Conservation (phyloP, 2,329 filamentous ascomycete species). For the Cladosporium sp. region DNA sequence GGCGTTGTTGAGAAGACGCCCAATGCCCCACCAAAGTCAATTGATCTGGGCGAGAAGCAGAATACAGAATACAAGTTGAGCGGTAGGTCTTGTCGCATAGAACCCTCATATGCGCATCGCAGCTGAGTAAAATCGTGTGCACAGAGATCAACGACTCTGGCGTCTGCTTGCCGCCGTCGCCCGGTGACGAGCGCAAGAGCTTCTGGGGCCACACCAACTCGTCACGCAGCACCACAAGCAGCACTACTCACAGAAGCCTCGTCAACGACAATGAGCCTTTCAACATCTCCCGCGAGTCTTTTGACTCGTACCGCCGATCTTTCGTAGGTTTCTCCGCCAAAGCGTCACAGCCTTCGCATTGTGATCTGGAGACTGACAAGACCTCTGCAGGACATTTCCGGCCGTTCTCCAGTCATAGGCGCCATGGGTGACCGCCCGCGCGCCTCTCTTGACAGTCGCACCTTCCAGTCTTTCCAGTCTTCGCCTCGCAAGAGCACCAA, state of each 20-base stretch:
- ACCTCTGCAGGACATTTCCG: constrained; percentile 74
- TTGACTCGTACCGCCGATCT: constrained; percentile 91
- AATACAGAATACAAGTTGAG: constrained; percentile 51
- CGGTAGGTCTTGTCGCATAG: constrained; percentile 35
- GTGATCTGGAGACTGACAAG: constrained; percentile 8
- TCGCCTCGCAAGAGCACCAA: constrained; percentile 35
- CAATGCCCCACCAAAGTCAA: constrained; percentile 36
- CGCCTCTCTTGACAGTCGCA: constrained; percentile 72
- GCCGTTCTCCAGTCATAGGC: constrained; percentile 69
- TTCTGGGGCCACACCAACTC: constrained; percentile 63
- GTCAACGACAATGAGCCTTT: constrained; percentile 86
- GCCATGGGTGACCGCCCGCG: constrained; percentile 54
- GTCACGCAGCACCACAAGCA: constrained; percentile 48
- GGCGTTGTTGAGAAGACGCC: constrained; percentile 2
- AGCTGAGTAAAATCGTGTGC: neutral
- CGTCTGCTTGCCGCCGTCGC: constrained; percentile 93
- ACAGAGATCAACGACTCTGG: constrained; percentile 93
- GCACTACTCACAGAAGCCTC: constrained; percentile 58
- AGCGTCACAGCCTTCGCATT: neutral
- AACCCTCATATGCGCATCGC: constrained; percentile 26
- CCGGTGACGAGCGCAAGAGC: constrained; percentile 77
- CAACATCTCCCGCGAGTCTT: constrained; percentile 91
- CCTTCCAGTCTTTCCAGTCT: constrained; percentile 32
- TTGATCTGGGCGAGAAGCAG: constrained; percentile 33
- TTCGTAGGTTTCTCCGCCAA: constrained; percentile 64